Base-by-base conservation (phyloP, 1,284 basidiomycete genomes). In the Schizophyllum commune region DNA sequence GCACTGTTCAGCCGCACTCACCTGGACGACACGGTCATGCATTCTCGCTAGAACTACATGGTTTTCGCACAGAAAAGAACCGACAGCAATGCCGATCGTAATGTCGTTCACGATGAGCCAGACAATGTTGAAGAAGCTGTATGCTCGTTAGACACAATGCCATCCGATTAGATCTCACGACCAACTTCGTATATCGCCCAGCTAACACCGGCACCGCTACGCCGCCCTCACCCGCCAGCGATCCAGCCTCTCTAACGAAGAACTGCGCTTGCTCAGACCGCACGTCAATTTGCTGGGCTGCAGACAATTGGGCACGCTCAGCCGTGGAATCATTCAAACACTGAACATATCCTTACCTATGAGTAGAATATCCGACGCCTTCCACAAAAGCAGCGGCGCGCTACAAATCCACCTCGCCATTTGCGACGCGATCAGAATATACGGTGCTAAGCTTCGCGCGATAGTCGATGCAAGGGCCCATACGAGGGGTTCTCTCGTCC, bases 81-180 rank as follows among this genome's bases (percentile, higher is more conserved):
- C 87, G 54, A 90, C 75, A 0, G 90, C 87, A 55, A 83, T 71
- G 0, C 94, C 94, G 32, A 96, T 79, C 33, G 93, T 92, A 33
- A 94, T 71, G 73, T 98, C 96, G 73, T 98, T 98, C 63, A 94
- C 72, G 19, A 96, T 83, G 1, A 97, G 78, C 96, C 96, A 98
- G 1, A 96, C 78, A 27, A 85, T 88, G 68, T 96, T 97, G 78
- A 92, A 96, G 68, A 96, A 93, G 58, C 92, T 96, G 59, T 1
- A 15, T 21, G 4, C 65, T 62, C 59, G 20, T 60, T 59, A 66
- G 56, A 54, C 39, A 19, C 60, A 63, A 57, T 58, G 20, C 47
- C n/a, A 19, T 54, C 17, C 21, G 39, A 51, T 20, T 63, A 57
- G 32, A 34, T 1, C 33, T 58, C 58, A 64, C 5, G 39, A 68